A percentile compares a stretch with the other conserved stretches of the same genome.
phyloP scores from a whole-genome alignment of 2,329 filamentous ascomycete species.

The Plenodomus lindquistii region DNA sequence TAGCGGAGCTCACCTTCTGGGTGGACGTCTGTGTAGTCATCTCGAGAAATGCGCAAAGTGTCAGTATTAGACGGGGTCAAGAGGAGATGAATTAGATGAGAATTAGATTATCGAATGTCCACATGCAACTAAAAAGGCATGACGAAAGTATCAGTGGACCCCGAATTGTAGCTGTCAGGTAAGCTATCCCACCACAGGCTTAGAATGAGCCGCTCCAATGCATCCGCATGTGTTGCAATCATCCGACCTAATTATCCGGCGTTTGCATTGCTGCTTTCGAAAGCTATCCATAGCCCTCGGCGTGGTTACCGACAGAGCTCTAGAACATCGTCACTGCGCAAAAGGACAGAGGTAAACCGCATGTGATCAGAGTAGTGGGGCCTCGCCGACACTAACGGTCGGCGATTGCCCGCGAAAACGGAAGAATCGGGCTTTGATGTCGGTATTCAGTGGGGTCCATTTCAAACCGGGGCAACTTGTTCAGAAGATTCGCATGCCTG shows the following conservation, averaged over 20 bases:
- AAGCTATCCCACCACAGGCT: slow-evolving; percentile 31
- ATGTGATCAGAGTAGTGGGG: slow-evolving; percentile 5
- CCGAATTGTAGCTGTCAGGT: slow-evolving; percentile 28
- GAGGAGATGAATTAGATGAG: background rate
- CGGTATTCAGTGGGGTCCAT: background rate
- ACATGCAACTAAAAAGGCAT: slow-evolving; percentile 26
- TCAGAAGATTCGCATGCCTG: slow-evolving; percentile 25
- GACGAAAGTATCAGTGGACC: slow-evolving; percentile 32
- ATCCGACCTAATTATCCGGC: slow-evolving; percentile 42
- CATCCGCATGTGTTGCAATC: slow-evolving; percentile 29
- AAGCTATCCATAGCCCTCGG: slow-evolving; percentile 18
- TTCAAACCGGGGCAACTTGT: slow-evolving; percentile 1
- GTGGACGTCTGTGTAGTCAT: slow-evolving; percentile 36
- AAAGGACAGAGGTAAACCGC: slow-evolving; percentile 13
- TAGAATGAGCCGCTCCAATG: slow-evolving; percentile 25
- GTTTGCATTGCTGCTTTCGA: slow-evolving; percentile 24
- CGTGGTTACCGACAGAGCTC: slow-evolving; percentile 28
- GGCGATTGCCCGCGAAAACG: background rate
- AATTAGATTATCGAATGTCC: slow-evolving; percentile 13
- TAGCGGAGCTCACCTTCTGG: slow-evolving; percentile 38
- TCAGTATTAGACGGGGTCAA: background rate
- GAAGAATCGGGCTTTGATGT: background rate
- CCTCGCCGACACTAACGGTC: background rate
- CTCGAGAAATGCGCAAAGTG: slow-evolving; percentile 9
- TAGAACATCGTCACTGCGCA: slow-evolving; percentile 17